These are phyloP conservation scores for Eucalyptus cloeziana DNA, from an alignment of 345 rosid genomes.

Conservation along the genomic window DNA sequence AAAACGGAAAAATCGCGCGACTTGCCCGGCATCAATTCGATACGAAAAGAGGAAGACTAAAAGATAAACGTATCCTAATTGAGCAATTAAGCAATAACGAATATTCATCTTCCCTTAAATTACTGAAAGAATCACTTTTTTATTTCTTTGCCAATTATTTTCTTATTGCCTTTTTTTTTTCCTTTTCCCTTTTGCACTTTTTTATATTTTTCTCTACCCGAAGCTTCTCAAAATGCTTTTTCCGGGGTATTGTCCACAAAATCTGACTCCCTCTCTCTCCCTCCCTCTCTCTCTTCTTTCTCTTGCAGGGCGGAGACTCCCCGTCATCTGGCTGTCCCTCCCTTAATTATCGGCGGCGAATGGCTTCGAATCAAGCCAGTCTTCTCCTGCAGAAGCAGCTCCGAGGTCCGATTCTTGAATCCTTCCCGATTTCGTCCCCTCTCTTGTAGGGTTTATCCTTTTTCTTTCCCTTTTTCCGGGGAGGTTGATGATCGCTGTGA, in stretches of 20 bases:
- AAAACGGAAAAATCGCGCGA: neutral
- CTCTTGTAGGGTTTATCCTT: neutral
- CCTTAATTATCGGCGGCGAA: neutral
- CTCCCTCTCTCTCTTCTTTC: neutral
- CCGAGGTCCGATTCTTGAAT: slow-evolving; percentile 27
- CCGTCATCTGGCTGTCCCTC: neutral
- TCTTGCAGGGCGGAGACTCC: neutral
- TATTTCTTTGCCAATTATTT: neutral
- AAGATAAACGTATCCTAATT: neutral
- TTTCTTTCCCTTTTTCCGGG: neutral
- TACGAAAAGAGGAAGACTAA: neutral
- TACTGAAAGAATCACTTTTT: neutral
- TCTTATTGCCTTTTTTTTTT: neutral
- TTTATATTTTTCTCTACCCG: neutral
- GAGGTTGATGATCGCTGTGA: neutral
- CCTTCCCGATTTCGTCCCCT: neutral
- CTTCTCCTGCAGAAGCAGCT: slow-evolving; percentile 97
- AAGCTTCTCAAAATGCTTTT: neutral
- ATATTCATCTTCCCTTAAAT: neutral
- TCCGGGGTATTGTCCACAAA: neutral
- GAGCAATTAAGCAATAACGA: neutral
- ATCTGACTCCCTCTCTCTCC: too few species aligned
- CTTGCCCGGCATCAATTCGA: neutral
- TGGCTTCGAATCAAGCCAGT: slow-evolving; percentile 63
- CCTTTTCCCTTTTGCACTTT: neutral